Conservation (phyloP, 2,329 filamentous ascomycete species). For the Elsinoe arachidis region DNA sequence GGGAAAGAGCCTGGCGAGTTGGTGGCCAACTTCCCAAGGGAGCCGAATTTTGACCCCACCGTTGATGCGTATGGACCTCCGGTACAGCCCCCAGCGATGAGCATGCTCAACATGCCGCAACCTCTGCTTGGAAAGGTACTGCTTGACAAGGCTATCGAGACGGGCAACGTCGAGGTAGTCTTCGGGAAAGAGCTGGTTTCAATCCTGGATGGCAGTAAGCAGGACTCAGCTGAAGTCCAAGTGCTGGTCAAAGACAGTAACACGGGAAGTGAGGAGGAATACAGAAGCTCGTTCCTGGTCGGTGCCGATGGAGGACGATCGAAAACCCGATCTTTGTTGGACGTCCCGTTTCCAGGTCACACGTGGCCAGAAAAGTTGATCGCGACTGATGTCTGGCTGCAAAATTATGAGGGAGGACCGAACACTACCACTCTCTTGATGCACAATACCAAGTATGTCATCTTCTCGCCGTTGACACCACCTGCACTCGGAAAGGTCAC, state of each 20-base stretch:
- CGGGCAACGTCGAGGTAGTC: constrained; percentile 11
- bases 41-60: neutral
- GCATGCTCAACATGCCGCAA: constrained; percentile 7
- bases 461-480: constrained; percentile 14
- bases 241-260: constrained; percentile 10
- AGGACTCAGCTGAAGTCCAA: neutral
- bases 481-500: constrained; percentile 13
- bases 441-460: constrained; percentile 13
- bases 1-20: constrained; percentile 12
- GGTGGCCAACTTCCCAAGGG: constrained; percentile 9
- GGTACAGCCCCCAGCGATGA: neutral
- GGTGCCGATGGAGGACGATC: constrained; percentile 16
- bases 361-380: constrained; percentile 17
- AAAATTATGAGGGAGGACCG: constrained; percentile 12
- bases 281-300: constrained; percentile 9
- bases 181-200: constrained; percentile 9
- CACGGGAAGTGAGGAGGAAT: neutral
- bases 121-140: constrained; percentile 7
- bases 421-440: constrained; percentile 16
- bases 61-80: constrained; percentile 3
- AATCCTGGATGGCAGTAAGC: constrained; percentile 4
- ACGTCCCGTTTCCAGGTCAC: constrained; percentile 15
- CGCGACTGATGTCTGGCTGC: constrained; percentile 16
- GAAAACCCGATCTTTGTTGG: constrained; percentile 12
- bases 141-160: constrained; percentile 15